Conservation (phyloP, 2,329 filamentous ascomycete genomes). For the Colletotrichum kahawae region DNA sequence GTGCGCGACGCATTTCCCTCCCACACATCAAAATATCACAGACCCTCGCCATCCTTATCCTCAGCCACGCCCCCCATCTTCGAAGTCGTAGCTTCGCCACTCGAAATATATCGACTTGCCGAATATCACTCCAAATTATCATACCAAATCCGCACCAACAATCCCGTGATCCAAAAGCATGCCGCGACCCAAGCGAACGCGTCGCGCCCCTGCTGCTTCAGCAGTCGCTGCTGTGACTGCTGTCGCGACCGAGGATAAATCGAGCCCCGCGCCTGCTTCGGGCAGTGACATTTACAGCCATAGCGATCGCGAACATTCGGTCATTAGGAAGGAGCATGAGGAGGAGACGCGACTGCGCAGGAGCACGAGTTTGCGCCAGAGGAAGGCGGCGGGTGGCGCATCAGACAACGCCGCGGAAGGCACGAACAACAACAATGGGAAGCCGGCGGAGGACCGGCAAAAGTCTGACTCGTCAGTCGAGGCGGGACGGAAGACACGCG, state of each 20-base stretch:
- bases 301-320: slow-evolving; percentile 38
- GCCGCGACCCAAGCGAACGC: slow-evolving; percentile 36
- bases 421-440: slow-evolving; percentile 31
- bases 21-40: slow-evolving; percentile 20
- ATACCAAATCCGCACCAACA: not conserved
- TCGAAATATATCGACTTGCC: not conserved
- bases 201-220: slow-evolving; percentile 28
- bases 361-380: slow-evolving; percentile 16
- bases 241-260: slow-evolving; percentile 10
- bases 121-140: not conserved
- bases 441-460: slow-evolving; percentile 27
- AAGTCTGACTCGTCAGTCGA: slow-evolving; percentile 40
- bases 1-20: slow-evolving; percentile 22
- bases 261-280: not conserved
- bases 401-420: slow-evolving; percentile 42
- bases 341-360: slow-evolving; percentile 13
- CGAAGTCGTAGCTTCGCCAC: not conserved
- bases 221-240: slow-evolving; percentile 16
- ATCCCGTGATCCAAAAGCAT: slow-evolving; percentile 18
- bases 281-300: slow-evolving; percentile 38
- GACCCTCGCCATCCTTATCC: not conserved
- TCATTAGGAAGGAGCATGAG: slow-evolving; percentile 26
- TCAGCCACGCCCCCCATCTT: not conserved
- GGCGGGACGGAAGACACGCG: slow-evolving; percentile 38
- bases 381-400: slow-evolving; percentile 28